These are phyloP conservation scores for Zymoseptoria ardabiliae DNA, from an alignment of 2,329 filamentous ascomycete genomes.

Conservation along the genomic window DNA sequence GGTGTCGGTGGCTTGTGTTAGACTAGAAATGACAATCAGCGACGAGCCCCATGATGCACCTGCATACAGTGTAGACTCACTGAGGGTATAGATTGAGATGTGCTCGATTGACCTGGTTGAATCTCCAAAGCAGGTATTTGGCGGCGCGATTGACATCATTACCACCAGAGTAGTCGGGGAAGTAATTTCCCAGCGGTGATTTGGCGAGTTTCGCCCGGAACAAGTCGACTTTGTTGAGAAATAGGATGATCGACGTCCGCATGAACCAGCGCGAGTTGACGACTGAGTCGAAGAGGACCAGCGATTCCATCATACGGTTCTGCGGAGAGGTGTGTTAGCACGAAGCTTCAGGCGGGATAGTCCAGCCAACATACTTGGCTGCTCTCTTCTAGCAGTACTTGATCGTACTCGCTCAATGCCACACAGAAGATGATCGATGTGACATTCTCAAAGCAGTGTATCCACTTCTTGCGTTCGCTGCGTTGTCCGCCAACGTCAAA, in stretches of 20 bases:
- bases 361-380: constrained; percentile 63
- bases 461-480: constrained; percentile 99
- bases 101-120: constrained; percentile 95
- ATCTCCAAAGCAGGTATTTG: constrained; percentile 95
- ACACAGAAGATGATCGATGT: constrained; percentile 99
- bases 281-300: constrained; percentile 93
- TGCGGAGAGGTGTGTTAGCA: constrained; percentile 34
- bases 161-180: constrained; percentile 94
- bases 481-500: constrained; percentile 97
- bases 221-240: constrained; percentile 97
- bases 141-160: constrained; percentile 97
- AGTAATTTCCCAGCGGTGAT: constrained; percentile 88
- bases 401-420: constrained; percentile 94
- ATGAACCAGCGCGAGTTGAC: constrained; percentile 99
- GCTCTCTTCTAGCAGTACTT: constrained; percentile 91
- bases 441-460: constrained; percentile 99
- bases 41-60: not conserved
- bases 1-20: constrained; percentile 97
- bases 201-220: constrained; percentile 91
- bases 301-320: constrained; percentile 99
- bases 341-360: constrained; percentile 3
- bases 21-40: constrained; percentile 43
- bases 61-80: no score
- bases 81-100: constrained; percentile 96
- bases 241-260: constrained; percentile 95